Conservation (phyloP, 2,329 filamentous ascomycete species). For the Cadophora luteo-olivacea region DNA sequence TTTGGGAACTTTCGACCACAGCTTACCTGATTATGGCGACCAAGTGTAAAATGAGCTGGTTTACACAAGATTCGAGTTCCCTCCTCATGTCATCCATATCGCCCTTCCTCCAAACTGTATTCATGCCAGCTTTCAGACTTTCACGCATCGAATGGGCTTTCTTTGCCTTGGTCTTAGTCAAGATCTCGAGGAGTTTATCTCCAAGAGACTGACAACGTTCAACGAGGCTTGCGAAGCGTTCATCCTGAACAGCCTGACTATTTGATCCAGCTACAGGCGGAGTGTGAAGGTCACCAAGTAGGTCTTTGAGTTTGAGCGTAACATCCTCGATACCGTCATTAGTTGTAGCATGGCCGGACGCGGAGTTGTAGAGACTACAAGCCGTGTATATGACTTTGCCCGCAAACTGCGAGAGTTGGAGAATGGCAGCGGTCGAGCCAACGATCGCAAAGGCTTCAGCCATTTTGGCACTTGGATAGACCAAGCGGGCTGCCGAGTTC, state of each 20-base stretch:
- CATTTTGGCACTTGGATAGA: neutral
- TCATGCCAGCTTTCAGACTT: neutral
- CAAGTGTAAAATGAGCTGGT: neutral
- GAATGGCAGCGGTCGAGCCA: neutral
- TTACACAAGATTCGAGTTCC: neutral
- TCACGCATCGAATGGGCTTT: neutral
- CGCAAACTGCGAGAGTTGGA: neutral
- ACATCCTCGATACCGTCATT: neutral
- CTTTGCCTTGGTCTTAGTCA: neutral
- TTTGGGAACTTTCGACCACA: neutral
- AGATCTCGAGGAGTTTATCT: neutral
- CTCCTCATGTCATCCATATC: neutral
- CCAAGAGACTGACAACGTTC: neutral
- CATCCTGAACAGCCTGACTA: neutral
- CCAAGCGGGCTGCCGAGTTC: no score
- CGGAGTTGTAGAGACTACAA: neutral
- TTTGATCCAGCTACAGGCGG: neutral
- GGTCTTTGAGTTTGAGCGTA: neutral
- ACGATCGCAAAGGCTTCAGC: neutral
- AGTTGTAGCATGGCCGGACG: neutral
- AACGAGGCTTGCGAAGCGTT: neutral
- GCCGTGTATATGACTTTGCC: neutral
- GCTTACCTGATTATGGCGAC: neutral
- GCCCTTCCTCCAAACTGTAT: neutral
- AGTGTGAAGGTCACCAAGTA: neutral